Conservation (phyloP, 1,139 yeast genomes). For the Candida dubliniensis region DNA sequence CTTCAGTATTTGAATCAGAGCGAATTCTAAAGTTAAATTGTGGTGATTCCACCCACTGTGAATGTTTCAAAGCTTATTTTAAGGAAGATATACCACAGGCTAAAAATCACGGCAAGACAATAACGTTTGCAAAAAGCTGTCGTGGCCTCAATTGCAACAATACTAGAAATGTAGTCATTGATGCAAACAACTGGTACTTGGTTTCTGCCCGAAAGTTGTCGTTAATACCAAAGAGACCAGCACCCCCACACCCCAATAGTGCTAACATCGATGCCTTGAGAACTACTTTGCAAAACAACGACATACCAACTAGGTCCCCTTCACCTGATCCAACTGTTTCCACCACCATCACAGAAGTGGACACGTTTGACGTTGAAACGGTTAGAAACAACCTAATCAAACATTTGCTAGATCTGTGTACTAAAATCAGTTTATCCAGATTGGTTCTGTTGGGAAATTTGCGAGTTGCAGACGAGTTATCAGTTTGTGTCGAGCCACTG, state of each 20-base stretch:
- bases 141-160: conserved; percentile 8
- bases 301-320: conserved; percentile 14
- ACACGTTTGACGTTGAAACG: conserved; percentile 21
- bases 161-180: conserved; percentile 7
- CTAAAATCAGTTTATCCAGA: conserved; percentile 24
- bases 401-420: conserved; percentile 26
- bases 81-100: conserved; percentile 8
- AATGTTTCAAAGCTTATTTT: conserved; percentile 27
- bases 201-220: background rate
- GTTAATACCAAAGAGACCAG: conserved; percentile 10
- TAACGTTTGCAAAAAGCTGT: conserved; percentile 7
- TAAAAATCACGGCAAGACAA: conserved; percentile 1
- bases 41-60: conserved; percentile 41
- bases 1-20: conserved; percentile 35
- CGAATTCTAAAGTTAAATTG: conserved; percentile 33
- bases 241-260: conserved; percentile 8
- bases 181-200: conserved; percentile 10
- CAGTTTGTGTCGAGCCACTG: conserved; percentile 14
- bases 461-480: conserved; percentile 37
- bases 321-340: conserved; percentile 23
- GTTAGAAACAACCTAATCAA: conserved; percentile 32
- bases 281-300: conserved; percentile 3
- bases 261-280: conserved; percentile 8
- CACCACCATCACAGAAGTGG: conserved; percentile 19
- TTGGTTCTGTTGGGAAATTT: conserved; percentile 35